Evolutionary conservation across 192 early-diverging fungal species (phyloP).

Genomic region (Coemansia sp.): DNA sequence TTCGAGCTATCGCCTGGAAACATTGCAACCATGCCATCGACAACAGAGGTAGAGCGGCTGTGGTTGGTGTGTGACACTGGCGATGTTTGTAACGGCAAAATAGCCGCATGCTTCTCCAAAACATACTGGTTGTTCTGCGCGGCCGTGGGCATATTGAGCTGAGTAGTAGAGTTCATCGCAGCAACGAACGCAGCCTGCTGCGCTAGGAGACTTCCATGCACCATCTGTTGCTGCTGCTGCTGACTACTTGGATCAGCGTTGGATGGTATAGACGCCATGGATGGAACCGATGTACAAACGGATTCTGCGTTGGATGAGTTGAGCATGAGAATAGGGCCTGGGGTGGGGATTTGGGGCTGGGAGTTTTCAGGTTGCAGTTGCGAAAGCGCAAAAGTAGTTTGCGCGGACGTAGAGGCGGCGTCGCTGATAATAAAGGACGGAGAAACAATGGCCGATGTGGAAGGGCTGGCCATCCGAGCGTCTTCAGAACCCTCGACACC

Average conservation of each 20-base stretch:
- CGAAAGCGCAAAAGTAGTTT: conserved; percentile 1
- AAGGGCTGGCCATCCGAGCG: conserved; percentile 10
- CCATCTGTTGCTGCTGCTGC: conserved; percentile 7
- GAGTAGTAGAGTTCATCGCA: conserved; percentile 9
- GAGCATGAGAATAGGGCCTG: conserved; percentile 9
- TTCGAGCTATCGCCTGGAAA: conserved; percentile 23
- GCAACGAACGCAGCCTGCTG: conserved; percentile 17
- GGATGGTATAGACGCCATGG: conserved; percentile 5
- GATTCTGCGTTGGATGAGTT: conserved; percentile 1
- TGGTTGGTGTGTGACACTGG: conserved; percentile 21
- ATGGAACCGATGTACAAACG: conserved; percentile 2
- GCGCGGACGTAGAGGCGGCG: not conserved
- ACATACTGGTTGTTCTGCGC: not conserved
- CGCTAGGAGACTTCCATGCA: conserved; percentile 1
- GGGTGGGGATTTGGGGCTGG: not conserved
- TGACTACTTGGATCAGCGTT: not conserved
- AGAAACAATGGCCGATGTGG: conserved; percentile 11
- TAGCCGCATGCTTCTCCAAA: not conserved
- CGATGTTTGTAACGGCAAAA: conserved; percentile 8
- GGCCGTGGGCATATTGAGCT: conserved; percentile 6
- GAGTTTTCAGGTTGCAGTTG: conserved; percentile 6
- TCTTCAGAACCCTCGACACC: conserved; percentile 6
- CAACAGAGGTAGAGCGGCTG: conserved; percentile 28
- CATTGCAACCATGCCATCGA: conserved; percentile 35
- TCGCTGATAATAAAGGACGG: conserved; percentile 18